Base-by-base conservation (phyloP, 208 protist species). In the Blastocrithidia nonstop region DNA sequence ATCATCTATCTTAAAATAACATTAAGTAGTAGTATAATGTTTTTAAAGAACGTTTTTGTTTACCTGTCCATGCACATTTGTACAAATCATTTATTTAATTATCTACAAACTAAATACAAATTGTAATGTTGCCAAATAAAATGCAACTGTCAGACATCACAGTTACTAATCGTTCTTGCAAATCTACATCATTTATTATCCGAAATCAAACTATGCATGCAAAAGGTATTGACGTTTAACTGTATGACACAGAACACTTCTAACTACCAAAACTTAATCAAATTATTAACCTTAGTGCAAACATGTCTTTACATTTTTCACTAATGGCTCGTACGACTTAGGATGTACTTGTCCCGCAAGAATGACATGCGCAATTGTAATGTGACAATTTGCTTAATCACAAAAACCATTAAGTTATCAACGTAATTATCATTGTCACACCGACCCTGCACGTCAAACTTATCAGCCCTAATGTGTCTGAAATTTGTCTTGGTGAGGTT, bases 321-420 rank as follows among this genome's bases (percentile, higher is more conserved):
- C 29, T 91, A 40, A 69, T 91, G 57, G 44, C 77, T 20, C 70
- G 71, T 6, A 85, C 73, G 19, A 54, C 49, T 28, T 45, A 53
- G 0, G 46, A 38, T 20, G 49, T 29, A 28, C 33, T 59, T 25
- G 42, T 53, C 21, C 42, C 46, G 21, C 55, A 58, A 23, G 56
- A 71, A 24, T 83, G 84, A 49, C 63, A 71, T 28, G 50, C 66
- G 3, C 51, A 80, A 4, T 46, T 91, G 15, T 77, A 87, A 48
- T 91, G 81, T 28, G 81, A 91, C 44, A 91, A 91, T 54, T 50
- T 91, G 24, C 57, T 62, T 19, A 72, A 91, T 40, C 41, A 41
- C 7, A 61, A 69, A 24, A 91, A 91, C 33, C 73, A 63, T 3
- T 53, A 48, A 4, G 53, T 72, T n/a, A 39, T 91, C 9, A 71